Base-by-base conservation (phyloP, 2,329 filamentous ascomycete species). In the Magnaporthiopsis poae region DNA sequence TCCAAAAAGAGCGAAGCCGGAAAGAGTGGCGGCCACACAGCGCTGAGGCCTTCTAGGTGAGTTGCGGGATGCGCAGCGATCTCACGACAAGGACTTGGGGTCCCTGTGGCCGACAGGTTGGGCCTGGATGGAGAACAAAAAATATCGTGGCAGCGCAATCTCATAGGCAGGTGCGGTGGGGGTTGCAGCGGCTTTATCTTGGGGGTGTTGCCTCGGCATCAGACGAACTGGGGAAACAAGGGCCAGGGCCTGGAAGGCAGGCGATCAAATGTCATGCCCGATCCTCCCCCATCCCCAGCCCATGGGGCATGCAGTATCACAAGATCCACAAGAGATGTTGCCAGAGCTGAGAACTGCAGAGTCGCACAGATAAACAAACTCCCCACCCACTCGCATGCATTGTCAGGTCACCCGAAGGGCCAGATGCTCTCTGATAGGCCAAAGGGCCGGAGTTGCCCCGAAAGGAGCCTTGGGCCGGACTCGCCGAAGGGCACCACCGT, bases 381-480 rank as follows among this genome's bases (percentile, higher is more conserved):
- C 46, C 18, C 21, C 46, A 56, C 46, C 18, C 46, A 25, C 46
- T 56, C 46, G 18, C 46, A 56, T 56, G 46, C 46, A 56, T 21
- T 5, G 46, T n/a, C 46, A 9, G 46, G 46, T 56, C 46, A 56
- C n/a, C 46, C 46, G 46, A 56, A 56, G 46, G 46, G 21, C 46
- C 21, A 56, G 46, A 25, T 21, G 46, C 46, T 21, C 39, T 52
- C 39, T 46, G 39, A 46, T 46, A 46, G 39, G 39, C 39, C 39
- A 18, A 46, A 13, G 15, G 46, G 60, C 60, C 21, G 46, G 52
- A 18, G 63, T 66, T 60, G 66, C 60, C n/a, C 64, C 67, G 39
- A 2, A 56, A 56, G 39, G 13, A 18, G 11, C 39, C 13, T 46
- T 18, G 39, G 39, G 39, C 39, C 39, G 39, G 39, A 18, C 39